Evolutionary conservation across 169 alveolate species (phyloP).

Genomic region (Plasmodium vivax): DNA sequence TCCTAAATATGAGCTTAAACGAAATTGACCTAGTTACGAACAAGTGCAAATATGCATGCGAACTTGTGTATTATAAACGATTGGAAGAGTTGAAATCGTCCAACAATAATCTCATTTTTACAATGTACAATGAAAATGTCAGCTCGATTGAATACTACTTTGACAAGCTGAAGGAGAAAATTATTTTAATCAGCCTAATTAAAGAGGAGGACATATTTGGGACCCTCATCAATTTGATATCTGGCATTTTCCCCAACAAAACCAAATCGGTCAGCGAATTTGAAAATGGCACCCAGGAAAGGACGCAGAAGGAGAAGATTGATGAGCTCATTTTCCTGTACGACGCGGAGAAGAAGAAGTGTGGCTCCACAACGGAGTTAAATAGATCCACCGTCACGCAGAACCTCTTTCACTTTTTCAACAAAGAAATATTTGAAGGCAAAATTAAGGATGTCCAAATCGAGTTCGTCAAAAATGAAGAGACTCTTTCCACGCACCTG

Average conservation of each 20-base stretch:
- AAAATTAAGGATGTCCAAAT: conserved; percentile 40
- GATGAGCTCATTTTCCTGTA: conserved; percentile 22
- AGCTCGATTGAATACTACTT: conserved; percentile 70
- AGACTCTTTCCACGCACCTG: conserved; percentile 31
- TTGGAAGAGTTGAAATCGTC: conserved; percentile 34
- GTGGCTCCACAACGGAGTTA: conserved; percentile 14
- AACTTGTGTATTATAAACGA: conserved; percentile 58
- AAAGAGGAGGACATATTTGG: conserved; percentile 48
- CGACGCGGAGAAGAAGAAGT: conserved; percentile 20
- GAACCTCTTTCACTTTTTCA: conserved; percentile 57
- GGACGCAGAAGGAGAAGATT: background rate
- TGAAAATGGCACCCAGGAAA: background rate
- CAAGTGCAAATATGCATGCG: conserved; percentile 73
- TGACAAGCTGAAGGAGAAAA: conserved; percentile 70
- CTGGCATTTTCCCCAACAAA: conserved; percentile 49
- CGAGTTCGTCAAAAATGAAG: conserved; percentile 54
- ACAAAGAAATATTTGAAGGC: conserved; percentile 56
- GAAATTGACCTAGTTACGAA: conserved; percentile 43
- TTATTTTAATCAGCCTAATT: conserved; percentile 30
- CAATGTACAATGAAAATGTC: conserved; percentile 65
- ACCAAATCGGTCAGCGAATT: background rate
- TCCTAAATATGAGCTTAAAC: conserved; percentile 10
- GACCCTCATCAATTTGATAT: conserved; percentile 29
- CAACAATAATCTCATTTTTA: conserved; percentile 38
- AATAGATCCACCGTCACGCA: conserved; percentile 38